Percentiles rank a stretch among this genome's conserved stretches.
phyloP scores from a whole-genome alignment of 1,284 basidiomycete species.

The Malassezia vespertilionis region DNA sequence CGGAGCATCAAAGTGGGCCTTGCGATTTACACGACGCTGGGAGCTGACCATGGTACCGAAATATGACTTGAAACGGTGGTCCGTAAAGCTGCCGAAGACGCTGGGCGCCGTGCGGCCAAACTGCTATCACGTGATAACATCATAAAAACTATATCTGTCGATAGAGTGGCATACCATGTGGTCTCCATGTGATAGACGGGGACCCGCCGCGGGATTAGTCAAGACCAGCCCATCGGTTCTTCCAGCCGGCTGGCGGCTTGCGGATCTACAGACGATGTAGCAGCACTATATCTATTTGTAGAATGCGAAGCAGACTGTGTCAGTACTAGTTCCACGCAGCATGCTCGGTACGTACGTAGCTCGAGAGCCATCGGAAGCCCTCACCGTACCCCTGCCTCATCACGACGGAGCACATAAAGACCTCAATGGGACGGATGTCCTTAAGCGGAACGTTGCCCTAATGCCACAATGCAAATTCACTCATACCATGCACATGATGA shows the following conservation, averaged over 20 bases:
- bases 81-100: conserved; percentile 15
- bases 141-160: conserved; percentile 7
- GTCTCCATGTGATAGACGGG: not conserved
- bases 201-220: too few species aligned
- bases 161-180: conserved; percentile 4
- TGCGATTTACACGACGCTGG: conserved; percentile 34
- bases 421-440: conserved; percentile 95
- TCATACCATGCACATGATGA: too few species aligned
- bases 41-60: conserved; percentile 39
- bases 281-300: conserved; percentile 1
- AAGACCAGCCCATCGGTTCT: too few species aligned
- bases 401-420: conserved; percentile 99
- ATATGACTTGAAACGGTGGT: conserved; percentile 20
- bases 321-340: not conserved
- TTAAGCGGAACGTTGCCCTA: conserved; percentile 91
- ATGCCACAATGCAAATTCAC: not conserved
- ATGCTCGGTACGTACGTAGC: conserved; percentile 61
- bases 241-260: too few species aligned
- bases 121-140: conserved; percentile 16
- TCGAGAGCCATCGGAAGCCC: conserved; percentile 97
- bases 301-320: not conserved
- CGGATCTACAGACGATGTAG: too few species aligned
- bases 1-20: conserved; percentile 44
- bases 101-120: not conserved
- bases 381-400: conserved; percentile 98